These are phyloP conservation scores for Vaccinium macrocarpon DNA, from an alignment of 148 eudicot genomes.

Conservation along the genomic window DNA sequence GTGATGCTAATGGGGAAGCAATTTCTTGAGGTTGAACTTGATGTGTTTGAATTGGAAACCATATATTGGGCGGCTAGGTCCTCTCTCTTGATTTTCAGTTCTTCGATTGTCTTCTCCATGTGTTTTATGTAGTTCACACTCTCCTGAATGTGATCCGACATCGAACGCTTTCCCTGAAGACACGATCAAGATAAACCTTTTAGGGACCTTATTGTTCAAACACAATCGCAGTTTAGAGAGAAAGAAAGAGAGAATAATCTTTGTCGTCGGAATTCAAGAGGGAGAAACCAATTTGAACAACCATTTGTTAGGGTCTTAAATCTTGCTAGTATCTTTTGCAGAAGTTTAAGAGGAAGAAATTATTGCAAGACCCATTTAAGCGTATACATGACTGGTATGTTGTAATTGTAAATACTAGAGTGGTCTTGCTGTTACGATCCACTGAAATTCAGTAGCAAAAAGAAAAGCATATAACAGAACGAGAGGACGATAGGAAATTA, in stretches of 20 bases:
- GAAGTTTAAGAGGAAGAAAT: not conserved
- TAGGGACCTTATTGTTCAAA: not conserved
- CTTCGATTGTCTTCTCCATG: conserved; percentile 43
- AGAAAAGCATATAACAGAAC: not conserved
- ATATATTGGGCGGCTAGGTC: conserved; percentile 20
- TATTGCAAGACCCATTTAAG: not conserved
- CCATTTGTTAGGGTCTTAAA: not conserved
- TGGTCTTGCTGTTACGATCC: not conserved
- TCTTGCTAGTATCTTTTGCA: not conserved
- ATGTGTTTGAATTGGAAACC: not conserved
- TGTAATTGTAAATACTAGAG: not conserved
- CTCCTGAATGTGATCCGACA: conserved; percentile 56
- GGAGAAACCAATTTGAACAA: not conserved
- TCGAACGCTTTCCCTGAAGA: conserved; percentile 57
- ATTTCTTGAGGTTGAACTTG: conserved; percentile 9
- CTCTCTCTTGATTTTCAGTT: conserved; percentile 39
- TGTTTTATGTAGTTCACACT: conserved; percentile 55
- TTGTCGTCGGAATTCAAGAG: not conserved
- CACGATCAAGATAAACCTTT: not conserved
- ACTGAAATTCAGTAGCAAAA: not conserved
- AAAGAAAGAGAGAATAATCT: not conserved
- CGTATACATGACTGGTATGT: not conserved
- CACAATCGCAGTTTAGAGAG: not conserved
- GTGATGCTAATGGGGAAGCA: not conserved
- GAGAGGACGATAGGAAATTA: not conserved